Base-by-base conservation (phyloP, 1,139 yeast species). In the Hemisphaericaspora xylanilytica region DNA sequence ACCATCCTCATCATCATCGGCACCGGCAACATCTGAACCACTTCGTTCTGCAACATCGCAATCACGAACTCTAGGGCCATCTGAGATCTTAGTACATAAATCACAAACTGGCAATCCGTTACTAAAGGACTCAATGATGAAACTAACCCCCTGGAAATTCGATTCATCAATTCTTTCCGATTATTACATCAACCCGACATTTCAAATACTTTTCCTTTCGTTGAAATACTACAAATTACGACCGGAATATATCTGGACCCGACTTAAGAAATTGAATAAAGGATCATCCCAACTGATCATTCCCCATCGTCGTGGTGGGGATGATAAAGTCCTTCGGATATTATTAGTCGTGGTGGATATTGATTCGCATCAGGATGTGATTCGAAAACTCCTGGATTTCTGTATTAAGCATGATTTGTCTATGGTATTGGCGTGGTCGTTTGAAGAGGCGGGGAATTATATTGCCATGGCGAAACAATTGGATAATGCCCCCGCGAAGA, bases 361-460 rank as follows among this genome's bases (percentile, higher is more conserved):
- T 18, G 92, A 82, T 21, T 80, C 83, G 41, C 85, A 81, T 26
- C 85, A 80, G 36, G 88, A 82, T 14, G 67, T 81, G 0, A 52
- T 92, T 18, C 72, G 85, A 34, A 87, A 82, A 37, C 62, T 92
- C 34, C 83, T 85, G 53, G 84, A 78, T 52, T 63, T 83, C 24
- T 81, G 95, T 48, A 62, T 90, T 41, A 78, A 79, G 49, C 81
- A 82, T 48, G 88, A 85, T 39, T 66, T 85, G 41, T 75, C 95
- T 0, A 53, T 90, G 44, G 65, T 90, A 1, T 63, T 88, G 27
- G 85, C 95, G 0, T 89, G 96, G 86, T 78, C 82, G 22, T 80
- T 80, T 49, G 88, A 80, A 46, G 97, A 92, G 53, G 95, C 96
- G 2, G 96, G 90, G 0, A 81, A 78, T 42, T 90, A 89, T 53